phyloP scores from a whole-genome alignment of 2,329 filamentous ascomycete genomes.

The Colletotrichum somersetense region DNA sequence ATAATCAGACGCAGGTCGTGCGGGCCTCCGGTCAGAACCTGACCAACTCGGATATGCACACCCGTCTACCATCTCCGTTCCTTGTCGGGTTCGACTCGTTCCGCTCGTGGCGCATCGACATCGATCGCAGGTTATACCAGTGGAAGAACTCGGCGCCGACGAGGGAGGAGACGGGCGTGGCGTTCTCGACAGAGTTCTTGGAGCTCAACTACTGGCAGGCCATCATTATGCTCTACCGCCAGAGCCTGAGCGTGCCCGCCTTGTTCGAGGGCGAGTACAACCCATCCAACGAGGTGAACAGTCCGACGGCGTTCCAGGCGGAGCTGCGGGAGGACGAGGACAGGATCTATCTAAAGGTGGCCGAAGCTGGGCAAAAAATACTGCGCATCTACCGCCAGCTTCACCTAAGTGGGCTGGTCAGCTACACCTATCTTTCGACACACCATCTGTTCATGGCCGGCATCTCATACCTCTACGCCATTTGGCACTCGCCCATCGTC shows the following conservation, averaged over 20 bases:
- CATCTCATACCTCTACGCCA: slow-evolving; percentile 95
- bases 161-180: slow-evolving; percentile 84
- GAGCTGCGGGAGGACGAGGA: slow-evolving; percentile 87
- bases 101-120: slow-evolving; percentile 87
- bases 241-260: slow-evolving; percentile 87
- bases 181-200: slow-evolving; percentile 89
- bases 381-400: slow-evolving; percentile 90
- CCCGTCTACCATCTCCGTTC: slow-evolving; percentile 85
- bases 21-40: slow-evolving; percentile 74
- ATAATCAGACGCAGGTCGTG: slow-evolving; percentile 87
- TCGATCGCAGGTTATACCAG: slow-evolving; percentile 83
- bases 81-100: slow-evolving; percentile 87
- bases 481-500: slow-evolving; percentile 95
- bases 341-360: slow-evolving; percentile 91
- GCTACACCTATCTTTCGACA: slow-evolving; percentile 95
- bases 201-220: slow-evolving; percentile 99
- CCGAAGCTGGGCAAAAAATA: slow-evolving; percentile 93
- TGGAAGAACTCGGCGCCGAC: slow-evolving; percentile 90
- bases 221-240: slow-evolving; percentile 94
- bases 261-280: slow-evolving; percentile 85
- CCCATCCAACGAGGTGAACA: slow-evolving; percentile 73
- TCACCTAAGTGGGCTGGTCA: slow-evolving; percentile 88
- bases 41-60: slow-evolving; percentile 80
- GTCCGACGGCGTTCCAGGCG: slow-evolving; percentile 70
- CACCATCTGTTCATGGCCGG: slow-evolving; percentile 98